A percentile compares a stretch with the other conserved stretches of the same genome.
These are phyloP conservation scores for Scalesia atractyloides DNA, from an alignment of 129 eudicot genomes.

Conservation along the genomic window DNA sequence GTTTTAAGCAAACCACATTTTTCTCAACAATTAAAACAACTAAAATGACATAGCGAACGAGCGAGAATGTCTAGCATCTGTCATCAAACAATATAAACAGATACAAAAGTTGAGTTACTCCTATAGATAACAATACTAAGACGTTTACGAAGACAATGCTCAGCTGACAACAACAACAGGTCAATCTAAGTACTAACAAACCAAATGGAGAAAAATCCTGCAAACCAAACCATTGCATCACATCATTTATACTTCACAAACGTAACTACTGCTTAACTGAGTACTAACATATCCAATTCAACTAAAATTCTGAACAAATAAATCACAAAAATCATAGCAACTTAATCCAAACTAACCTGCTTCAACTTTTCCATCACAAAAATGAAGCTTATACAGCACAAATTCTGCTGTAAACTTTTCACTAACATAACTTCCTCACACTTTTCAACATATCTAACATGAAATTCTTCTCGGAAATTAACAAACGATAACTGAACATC, in stretches of 20 bases:
- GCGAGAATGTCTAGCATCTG: background rate
- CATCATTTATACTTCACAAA: background rate
- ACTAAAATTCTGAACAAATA: background rate
- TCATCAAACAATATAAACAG: slow-evolving; percentile 8
- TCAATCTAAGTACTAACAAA: background rate
- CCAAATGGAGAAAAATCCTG: background rate
- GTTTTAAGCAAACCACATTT: background rate
- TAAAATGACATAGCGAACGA: background rate
- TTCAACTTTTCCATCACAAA: slow-evolving; percentile 1
- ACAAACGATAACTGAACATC: background rate
- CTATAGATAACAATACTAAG: background rate
- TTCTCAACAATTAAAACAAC: background rate
- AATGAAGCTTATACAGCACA: background rate
- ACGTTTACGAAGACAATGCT: background rate
- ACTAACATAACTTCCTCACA: background rate
- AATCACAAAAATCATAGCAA: background rate
- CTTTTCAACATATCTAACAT: background rate
- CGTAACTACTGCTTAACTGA: background rate
- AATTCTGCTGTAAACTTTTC: background rate
- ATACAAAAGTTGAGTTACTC: slow-evolving; percentile 9
- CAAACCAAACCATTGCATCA: slow-evolving; percentile 2
- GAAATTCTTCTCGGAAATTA: background rate
- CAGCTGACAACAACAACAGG: background rate
- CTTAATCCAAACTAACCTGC: slow-evolving; percentile 1
- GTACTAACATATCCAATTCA: slow-evolving; percentile 2